Base-by-base conservation (phyloP, 2,329 filamentous ascomycete genomes). In the Escovopsis weberi region DNA sequence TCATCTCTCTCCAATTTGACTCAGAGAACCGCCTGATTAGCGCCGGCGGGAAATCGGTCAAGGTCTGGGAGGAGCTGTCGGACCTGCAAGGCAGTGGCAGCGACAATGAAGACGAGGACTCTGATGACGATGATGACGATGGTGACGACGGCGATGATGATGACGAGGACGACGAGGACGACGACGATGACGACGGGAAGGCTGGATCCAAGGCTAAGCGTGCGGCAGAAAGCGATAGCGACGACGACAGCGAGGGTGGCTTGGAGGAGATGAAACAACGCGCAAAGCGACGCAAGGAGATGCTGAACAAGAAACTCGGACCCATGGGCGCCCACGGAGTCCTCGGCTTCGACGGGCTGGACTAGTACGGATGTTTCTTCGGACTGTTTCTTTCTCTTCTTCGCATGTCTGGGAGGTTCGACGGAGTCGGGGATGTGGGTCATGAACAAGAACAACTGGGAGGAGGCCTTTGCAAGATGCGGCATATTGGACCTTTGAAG, bases 31-130 rank as follows among this genome's bases (percentile, higher is more conserved):
- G 91, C 38, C 77, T 98, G 69, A 86, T 98, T 51, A 93, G 80
- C 54, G 88, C 86, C 10, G 91, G 91, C 42, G 91, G 91, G 1
- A 75, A 74, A 51, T 78, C 79, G 0, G 75, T 98, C 48, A 95
- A 95, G 61, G 80, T 96, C 2, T 98, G 91, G 91, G 78, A 91
- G 82, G 78, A 91, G 56, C 74, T 80, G 46, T 67, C 73, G n/a
- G 68, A 67, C 44, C 58, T 69, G 3, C 69, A 72, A 19, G 67
- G 65, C 2, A 53, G 58, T 28, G 52, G 52, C 2, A 58, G 59
- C 1, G 67, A 67, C 1, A 69, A 68, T 1, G 63, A 62, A 0
- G 66, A 68, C 0, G 61, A 32, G 28, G 28, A 11, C 11, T 32
- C 67, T 4, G 52, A 56, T 3, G 59, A 62, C 9, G 55, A 63